Base-by-base conservation (phyloP, 306 rosid species). In the Prunus mongolica region DNA sequence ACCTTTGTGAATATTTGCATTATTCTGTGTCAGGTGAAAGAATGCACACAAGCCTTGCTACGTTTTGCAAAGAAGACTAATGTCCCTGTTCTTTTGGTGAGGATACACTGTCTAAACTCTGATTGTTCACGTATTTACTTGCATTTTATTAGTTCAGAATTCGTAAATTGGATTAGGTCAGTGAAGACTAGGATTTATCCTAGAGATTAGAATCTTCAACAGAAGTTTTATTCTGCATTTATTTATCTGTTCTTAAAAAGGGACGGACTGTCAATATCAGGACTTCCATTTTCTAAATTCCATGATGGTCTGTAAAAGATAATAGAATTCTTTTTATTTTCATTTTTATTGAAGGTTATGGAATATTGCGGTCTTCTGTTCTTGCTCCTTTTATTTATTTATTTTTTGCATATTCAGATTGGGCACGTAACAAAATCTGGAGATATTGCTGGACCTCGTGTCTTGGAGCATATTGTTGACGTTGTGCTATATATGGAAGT, bases 401-500 rank as follows among this genome's bases (percentile, higher is more conserved):
- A 15, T 70, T 69, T 83, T 67, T 63, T 85, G 73, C 67, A 45
- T 60, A 66, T 82, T 78, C 89, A 95, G 98, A 86, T 92, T 80
- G 98, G 97, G 30, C 98, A 95, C 27, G 96, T 95, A 78, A 92
- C 88, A 60, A 92, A 95, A 82, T 85, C 95, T 58, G 98, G 98
- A 76, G 98, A 92, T 1, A 85, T 95, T 76, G 98, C 98, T 3
- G 98, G 98, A 82, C 98, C 98, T 73, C 96, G 91, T 71, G 80
- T 88, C 49, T 86, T 95, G 90, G 98, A 95, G 86, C 97, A 95
- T 81, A 95, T 95, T 1, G 98, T 95, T 52, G 97, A 95, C 79
- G 96, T 84, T 71, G 98, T 92, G 57, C 81, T 95, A 84, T 92
- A 95, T 74, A 52, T 95, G 96, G 98, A 95, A 90, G 98, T 95